Base-by-base conservation (phyloP, 179 eudicot species). In the Heliamphora pulchella region DNA sequence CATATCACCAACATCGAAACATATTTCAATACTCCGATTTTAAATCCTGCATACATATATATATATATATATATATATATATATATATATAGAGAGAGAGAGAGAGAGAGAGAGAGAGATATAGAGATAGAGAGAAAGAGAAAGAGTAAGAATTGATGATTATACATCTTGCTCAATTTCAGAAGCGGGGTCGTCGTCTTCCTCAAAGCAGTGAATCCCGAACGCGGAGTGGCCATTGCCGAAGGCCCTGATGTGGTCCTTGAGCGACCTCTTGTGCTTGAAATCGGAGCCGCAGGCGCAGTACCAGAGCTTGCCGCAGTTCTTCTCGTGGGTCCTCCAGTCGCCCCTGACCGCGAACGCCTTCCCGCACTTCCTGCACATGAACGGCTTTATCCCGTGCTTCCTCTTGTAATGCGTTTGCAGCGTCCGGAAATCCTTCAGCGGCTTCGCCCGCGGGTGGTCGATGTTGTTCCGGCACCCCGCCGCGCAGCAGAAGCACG, bases 321-420 rank as follows among this genome's bases (percentile, higher is more conserved):
- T 90, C 89, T 90, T 90, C 85, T 90, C 93, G 22, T 90, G 93
- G 41, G 93, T 90, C 76, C 93, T 79, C 93, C 93, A 90, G 4
- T 90, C 93, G 4, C 93, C 93, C 58, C 88, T 90, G 48, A 91
- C 95, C 0, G 95, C 95, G 47, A 91, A 90, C 11, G 93, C 83
- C 86, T 91, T 91, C 18, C 88, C 80, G 48, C 95, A 91, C 79
- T 87, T 91, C 70, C 93, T 77, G 78, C 95, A 91, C 87, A 80
- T 76, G 80, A 91, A 91, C 2, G 89, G 91, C 79, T 90, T 89
- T 48, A 78, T 84, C 1, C 95, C 95, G 50, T 91, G 96, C 85
- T 91, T 91, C 58, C 96, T 83, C 82, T 91, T 91, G 88, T 89
- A 91, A 81, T 91, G 96, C 0, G 96, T 91, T 76, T 91, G 96